Evolutionary conservation across 768 basidiomycete genomes (phyloP).

Genomic region (Galerina sulciceps): DNA sequence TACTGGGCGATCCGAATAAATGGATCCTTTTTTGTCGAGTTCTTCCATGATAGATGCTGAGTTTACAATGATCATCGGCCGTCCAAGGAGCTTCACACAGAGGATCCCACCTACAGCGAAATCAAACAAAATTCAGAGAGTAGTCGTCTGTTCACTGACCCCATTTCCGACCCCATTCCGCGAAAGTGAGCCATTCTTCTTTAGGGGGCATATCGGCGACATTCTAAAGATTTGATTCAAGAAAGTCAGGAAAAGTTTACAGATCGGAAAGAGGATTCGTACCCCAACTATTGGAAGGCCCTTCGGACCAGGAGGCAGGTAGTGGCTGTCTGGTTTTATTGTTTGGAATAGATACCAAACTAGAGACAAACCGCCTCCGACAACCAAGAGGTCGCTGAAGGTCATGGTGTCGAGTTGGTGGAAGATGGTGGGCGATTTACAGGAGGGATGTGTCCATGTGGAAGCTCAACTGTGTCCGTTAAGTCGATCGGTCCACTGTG

Average conservation of each 20-base stretch:
- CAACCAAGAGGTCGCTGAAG: slow-evolving; percentile 1
- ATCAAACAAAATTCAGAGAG: not conserved
- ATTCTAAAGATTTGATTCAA: slow-evolving; percentile 36
- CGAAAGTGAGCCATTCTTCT: slow-evolving; percentile 51
- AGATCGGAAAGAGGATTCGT: slow-evolving; percentile 12
- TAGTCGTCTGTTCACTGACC: slow-evolving; percentile 32
- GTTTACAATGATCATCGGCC: slow-evolving; percentile 53
- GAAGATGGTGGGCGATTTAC: not conserved
- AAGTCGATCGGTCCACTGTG: no score
- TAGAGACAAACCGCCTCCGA: slow-evolving; percentile 8
- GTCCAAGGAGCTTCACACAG: slow-evolving; percentile 46
- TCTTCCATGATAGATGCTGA: slow-evolving; percentile 45
- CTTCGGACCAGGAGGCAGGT: slow-evolving; percentile 44
- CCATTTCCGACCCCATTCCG: slow-evolving; percentile 57
- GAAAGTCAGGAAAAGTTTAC: not conserved
- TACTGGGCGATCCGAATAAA: slow-evolving; percentile 52
- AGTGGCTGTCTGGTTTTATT: slow-evolving; percentile 25
- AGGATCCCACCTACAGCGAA: slow-evolving; percentile 36
- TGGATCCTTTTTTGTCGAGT: slow-evolving; percentile 49
- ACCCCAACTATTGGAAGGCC: slow-evolving; percentile 48
- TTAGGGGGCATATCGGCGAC: slow-evolving; percentile 47
- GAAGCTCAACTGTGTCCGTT: no score
- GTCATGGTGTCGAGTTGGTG: slow-evolving; percentile 1
- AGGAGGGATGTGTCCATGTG: no score
- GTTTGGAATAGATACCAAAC: slow-evolving; percentile 11